Evolutionary conservation across 2,329 filamentous ascomycete species (phyloP), one percentile per base, ranked within the genome.

Genomic region (Pseudogymnoascus sp.): DNA sequence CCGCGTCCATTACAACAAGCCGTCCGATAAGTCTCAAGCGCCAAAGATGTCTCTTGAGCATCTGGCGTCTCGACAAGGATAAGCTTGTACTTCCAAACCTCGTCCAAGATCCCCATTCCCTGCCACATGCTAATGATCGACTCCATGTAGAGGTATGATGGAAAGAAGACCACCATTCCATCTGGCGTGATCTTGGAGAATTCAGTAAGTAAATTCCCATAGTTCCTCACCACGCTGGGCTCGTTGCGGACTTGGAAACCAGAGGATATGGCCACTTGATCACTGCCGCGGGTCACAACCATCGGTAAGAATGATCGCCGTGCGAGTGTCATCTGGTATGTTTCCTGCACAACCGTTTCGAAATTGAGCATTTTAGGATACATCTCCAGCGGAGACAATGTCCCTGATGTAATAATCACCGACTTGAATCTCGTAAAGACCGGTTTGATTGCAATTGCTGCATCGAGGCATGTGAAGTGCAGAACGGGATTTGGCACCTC

Each of bases 71-170:
- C 94, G 63, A 99, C 94, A 6, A 99, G 82, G 67, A 99, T 97
- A 66, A 99, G 83, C 74, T 99, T 99, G 79, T 96, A 97, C 74
- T 96, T 97, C 94, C 94, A 99, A 33, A 99, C 92, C 72, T 94
- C 89, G 75, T 99, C 94, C 36, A 99, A 79, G 65, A 97, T 96
- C 25, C 92, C 92, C 92, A 97, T 97, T 61, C 91, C 92, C 74
- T 99, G 94, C 94, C 94, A 99, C 86, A 96, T 96, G 73, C 89
- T 93, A 73, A 99, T 97, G 72, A 97, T 97, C 59, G 89, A 94
- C 73, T 99, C 94, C 94, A 99, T 97, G 77, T 99, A 99, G 1
- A 99, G 82, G 70, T 99, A 99, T 0, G 92, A 96, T 0, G 94
- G 95, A 73, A 99, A 99, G 79, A 99, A 99, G 38, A 99, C 94